Evolutionary conservation across 441 rosid species (phyloP).

Genomic region (Breynia disticha): DNA sequence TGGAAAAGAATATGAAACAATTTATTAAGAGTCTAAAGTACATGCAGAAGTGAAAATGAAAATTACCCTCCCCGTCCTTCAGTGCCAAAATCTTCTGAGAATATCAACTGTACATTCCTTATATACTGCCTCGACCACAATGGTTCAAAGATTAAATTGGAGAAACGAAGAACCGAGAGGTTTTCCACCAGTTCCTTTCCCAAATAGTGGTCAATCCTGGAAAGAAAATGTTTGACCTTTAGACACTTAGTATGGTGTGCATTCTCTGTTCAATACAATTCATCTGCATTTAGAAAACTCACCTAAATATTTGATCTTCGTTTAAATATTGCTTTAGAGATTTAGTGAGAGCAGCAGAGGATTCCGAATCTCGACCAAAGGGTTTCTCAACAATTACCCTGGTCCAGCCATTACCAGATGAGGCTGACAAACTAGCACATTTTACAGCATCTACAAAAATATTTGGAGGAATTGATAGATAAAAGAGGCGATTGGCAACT

Average conservation of each 20-base stretch:
- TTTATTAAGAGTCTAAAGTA: not conserved
- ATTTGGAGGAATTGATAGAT: slow-evolving; percentile 87
- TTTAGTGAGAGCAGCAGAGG: slow-evolving; percentile 80
- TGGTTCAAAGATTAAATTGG: slow-evolving; percentile 92
- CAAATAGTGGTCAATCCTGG: slow-evolving; percentile 93
- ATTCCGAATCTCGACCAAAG: slow-evolving; percentile 82
- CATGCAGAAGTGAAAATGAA: slow-evolving; percentile 13
- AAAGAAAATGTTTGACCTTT: slow-evolving; percentile 5
- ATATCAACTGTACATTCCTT: slow-evolving; percentile 80
- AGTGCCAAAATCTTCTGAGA: slow-evolving; percentile 96
- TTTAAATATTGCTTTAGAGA: slow-evolving; percentile 63
- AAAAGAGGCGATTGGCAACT: slow-evolving; percentile 77
- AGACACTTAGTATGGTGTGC: slow-evolving; percentile 19
- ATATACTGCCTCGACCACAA: slow-evolving; percentile 94
- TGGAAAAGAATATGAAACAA: slow-evolving; percentile 4
- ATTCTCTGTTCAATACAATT: slow-evolving; percentile 8
- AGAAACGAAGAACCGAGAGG: slow-evolving; percentile 86
- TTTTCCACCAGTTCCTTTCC: slow-evolving; percentile 98
- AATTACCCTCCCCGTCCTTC: slow-evolving; percentile 97
- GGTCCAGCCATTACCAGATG: slow-evolving; percentile 86
- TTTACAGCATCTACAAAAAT: slow-evolving; percentile 76
- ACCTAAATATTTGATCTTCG: slow-evolving; percentile 96
- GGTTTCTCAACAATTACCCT: slow-evolving; percentile 98
- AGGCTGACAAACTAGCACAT: slow-evolving; percentile 77
- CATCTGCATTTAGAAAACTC: slow-evolving; percentile 13